phyloP scores from a whole-genome alignment of 2,329 filamentous ascomycete genomes.

The Cladosporium halotolerans region DNA sequence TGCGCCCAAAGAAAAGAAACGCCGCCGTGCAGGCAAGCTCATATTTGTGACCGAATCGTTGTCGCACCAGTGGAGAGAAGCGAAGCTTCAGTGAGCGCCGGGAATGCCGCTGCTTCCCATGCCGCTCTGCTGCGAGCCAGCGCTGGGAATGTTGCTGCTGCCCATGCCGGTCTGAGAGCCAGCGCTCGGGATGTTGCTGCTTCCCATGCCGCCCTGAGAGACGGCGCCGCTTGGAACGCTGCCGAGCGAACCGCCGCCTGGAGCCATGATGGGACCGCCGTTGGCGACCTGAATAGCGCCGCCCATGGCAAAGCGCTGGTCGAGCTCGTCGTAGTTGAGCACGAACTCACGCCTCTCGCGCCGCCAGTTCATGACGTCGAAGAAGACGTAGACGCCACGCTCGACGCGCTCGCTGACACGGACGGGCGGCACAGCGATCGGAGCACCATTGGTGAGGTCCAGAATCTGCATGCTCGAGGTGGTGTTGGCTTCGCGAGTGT shows the following conservation, averaged over 20 bases:
- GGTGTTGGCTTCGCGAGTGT: slow-evolving; percentile 33
- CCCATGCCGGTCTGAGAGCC: slow-evolving; percentile 4
- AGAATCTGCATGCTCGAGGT: slow-evolving; percentile 24
- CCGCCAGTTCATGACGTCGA: slow-evolving; percentile 48
- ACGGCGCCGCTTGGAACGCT: slow-evolving; percentile 5
- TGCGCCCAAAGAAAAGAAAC: too few relatives aligned
- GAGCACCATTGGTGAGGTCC: slow-evolving; percentile 23
- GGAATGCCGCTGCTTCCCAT: slow-evolving; percentile 10
- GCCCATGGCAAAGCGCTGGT: slow-evolving; percentile 27
- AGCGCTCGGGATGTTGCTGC: too few relatives aligned
- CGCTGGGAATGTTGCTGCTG: slow-evolving; percentile 5
- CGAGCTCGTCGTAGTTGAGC: slow-evolving; percentile 47
- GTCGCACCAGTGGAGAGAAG: too few relatives aligned
- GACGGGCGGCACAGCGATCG: slow-evolving; percentile 31
- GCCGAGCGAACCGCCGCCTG: slow-evolving; percentile 3
- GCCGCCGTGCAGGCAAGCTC: too few relatives aligned
- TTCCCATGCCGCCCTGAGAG: neutral
- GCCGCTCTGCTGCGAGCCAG: slow-evolving; percentile 2
- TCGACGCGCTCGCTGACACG: slow-evolving; percentile 43
- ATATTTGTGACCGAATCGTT: too few relatives aligned
- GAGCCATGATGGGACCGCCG: slow-evolving; percentile 6
- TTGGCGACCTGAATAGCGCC: slow-evolving; percentile 6
- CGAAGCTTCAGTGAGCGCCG: slow-evolving; percentile 1
- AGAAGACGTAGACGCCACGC: slow-evolving; percentile 50
- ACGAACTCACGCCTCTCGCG: slow-evolving; percentile 47